phyloP scores from a whole-genome alignment of 2,329 filamentous ascomycete species.

The Purpureocillium lavendulum region DNA sequence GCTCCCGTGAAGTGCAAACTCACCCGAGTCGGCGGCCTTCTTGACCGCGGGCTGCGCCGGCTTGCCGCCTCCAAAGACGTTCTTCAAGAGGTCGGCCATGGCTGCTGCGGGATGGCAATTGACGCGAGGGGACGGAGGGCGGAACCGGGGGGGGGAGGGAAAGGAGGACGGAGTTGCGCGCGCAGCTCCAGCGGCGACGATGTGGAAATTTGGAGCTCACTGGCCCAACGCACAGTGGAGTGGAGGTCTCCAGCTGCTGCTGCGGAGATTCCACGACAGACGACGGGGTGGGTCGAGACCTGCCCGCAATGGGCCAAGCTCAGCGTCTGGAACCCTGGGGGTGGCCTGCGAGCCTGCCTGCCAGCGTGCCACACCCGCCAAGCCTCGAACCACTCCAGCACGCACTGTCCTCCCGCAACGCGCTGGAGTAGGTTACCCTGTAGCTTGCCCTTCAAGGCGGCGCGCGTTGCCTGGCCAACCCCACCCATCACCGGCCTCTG shows the following conservation, averaged over 20 bases:
- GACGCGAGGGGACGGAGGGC: constrained; percentile 8
- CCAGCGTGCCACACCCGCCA: too few relatives aligned
- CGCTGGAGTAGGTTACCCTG: too few relatives aligned
- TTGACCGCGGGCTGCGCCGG: constrained; percentile 31
- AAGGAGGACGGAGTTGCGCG: constrained; percentile 4
- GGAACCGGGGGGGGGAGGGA: constrained; percentile 3
- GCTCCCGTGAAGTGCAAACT: too few relatives aligned
- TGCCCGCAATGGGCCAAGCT: too few relatives aligned
- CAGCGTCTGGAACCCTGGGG: too few relatives aligned
- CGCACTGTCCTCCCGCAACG: too few relatives aligned
- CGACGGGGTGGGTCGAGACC: not conserved
- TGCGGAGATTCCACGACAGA: not conserved
- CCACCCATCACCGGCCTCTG: not conserved
- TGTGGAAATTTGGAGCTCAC: not conserved
- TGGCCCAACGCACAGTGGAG: too few relatives aligned
- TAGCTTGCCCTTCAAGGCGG: too few relatives aligned
- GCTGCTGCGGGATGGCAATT: constrained; percentile 15
- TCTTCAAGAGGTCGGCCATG: constrained; percentile 57
- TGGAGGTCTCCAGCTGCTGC: not conserved
- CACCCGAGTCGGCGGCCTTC: constrained; percentile 58
- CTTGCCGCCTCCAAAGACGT: constrained; percentile 61
- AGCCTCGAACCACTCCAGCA: too few relatives aligned
- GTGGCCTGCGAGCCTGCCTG: too few relatives aligned
- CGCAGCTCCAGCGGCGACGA: too few relatives aligned
- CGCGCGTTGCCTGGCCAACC: constrained; percentile 9